Base-by-base conservation (phyloP, 108 stramenopile genomes). In the Asterionellopsis glacialis region DNA sequence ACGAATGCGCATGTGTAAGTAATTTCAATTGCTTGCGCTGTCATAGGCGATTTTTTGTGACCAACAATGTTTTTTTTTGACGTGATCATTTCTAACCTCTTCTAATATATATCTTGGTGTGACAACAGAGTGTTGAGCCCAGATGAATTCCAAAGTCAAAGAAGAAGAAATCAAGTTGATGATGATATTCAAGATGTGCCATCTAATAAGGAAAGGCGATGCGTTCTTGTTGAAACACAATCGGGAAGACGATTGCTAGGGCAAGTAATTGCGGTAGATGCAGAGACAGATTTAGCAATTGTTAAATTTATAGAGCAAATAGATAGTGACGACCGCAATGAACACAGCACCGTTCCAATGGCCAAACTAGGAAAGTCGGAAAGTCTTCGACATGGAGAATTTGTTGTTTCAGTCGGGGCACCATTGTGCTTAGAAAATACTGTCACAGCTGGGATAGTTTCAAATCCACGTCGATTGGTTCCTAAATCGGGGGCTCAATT, bases 271-370 rank as follows among this genome's bases (percentile, higher is more conserved):
- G 90, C 85, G 55, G 87, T 92, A 22, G 77, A 91, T 45, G 82
- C 84, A n/a, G 88, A 95, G 63, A 74, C 89, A 53, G 96, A 97
- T 64, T 52, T 97, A 16, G 94, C 94, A 0, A 88, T 97, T 10
- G 64, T 97, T n/a, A 72, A 74, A 28, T 59, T 43, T 33, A 14
- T 18, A 49, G 7, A 33, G 33, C 33, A 33, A 33, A 33, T 5
- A 5, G 7, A 33, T 7, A 33, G 7, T 7, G 33, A 33, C 33
- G 5, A 33, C 7, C 33, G 33, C 7, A 42, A 41, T 48, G 42
- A 27, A 49, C 65, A 1, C 24, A 41, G 45, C 23, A 52, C 64
- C 18, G n/a, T 51, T 13, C 23, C 63, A n/a, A 0, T 23, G 41
- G 54, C 74, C 9, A 15, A 60, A 15, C 77, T 81, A 61, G 91